Evolutionary conservation across 441 rosid genomes (phyloP).

Genomic region (Bocquillonia castaneifolia): DNA sequence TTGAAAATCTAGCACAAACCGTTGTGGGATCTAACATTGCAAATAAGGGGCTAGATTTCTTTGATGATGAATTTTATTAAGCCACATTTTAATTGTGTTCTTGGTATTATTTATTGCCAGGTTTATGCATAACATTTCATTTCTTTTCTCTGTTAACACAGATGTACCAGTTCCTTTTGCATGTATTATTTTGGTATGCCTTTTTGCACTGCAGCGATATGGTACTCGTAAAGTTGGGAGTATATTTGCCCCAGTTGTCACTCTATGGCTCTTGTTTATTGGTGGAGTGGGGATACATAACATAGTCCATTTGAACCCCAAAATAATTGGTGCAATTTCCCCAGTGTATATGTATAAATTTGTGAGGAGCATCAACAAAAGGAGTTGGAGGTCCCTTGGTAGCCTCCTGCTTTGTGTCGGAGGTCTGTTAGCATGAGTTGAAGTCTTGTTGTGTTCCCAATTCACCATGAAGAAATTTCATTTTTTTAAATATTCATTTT

Average conservation of each 20-base stretch:
- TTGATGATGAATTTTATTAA: neutral
- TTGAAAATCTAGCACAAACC: no score
- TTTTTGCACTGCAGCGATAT: slow-evolving; percentile 50
- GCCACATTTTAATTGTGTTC: neutral
- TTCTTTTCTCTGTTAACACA: slow-evolving; percentile 23
- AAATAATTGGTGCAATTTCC: slow-evolving; percentile 39
- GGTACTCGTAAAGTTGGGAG: slow-evolving; percentile 53
- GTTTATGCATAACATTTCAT: neutral
- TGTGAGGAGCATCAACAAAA: slow-evolving; percentile 26
- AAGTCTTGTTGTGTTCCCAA: slow-evolving; percentile 1
- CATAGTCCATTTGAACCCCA: slow-evolving; percentile 30
- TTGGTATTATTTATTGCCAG: neutral
- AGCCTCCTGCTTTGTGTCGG: slow-evolving; percentile 54
- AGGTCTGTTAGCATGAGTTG: slow-evolving; percentile 31
- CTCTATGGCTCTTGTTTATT: slow-evolving; percentile 48
- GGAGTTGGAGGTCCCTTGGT: slow-evolving; percentile 44
- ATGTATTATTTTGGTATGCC: slow-evolving; percentile 48
- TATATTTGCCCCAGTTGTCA: slow-evolving; percentile 47
- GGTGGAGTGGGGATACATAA: slow-evolving; percentile 53
- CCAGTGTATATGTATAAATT: slow-evolving; percentile 47
- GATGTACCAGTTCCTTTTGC: slow-evolving; percentile 55
- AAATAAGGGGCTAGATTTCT: neutral
- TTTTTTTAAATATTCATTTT: neutral
- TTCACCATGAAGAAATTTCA: neutral
- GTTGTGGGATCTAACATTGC: neutral